Evolutionary conservation across 2,329 filamentous ascomycete genomes (phyloP), one percentile per base, ranked within the genome.

Genomic region (Aspergillus versicolor): DNA sequence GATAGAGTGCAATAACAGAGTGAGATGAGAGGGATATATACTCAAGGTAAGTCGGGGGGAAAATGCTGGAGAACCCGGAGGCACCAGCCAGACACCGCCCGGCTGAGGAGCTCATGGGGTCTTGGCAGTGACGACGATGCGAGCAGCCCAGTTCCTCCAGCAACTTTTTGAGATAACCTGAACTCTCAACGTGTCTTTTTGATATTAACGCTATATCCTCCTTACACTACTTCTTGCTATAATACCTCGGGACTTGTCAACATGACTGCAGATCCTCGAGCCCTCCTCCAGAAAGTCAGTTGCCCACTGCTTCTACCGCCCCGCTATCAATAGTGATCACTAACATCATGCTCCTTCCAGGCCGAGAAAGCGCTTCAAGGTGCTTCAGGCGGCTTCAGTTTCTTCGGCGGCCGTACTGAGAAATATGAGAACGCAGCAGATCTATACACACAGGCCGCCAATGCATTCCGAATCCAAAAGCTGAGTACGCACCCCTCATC

Each of bases 351-450:
- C 60, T 58, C 50, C 56, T 64, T 51, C 51, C 73, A 97, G 92
- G 94, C 94, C 79, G 91, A 97, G 71, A 96, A 94, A 80, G 83
- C 87, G 52, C 84, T 90, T 24, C 78, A 87, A 67, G 81, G 88
- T 65, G 92, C 93, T 41, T 81, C 85, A 19, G 81, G 89, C 27
- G 92, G 92, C 67, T 97, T 96, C 78, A 90, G 87, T 73, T 87
- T 96, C 77, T 97, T 99, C 67, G 90, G 92, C 43, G 90, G 90
- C 45, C 84, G 87, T 57, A 84, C 90, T 68, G 92, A 96, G 62
- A 97, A 97, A 76, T 92, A 90, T 71, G 90, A 95, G 77, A 86
- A 88, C 77, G 93, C 93, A 13, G 91, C 90, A 62, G 92, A 97
- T 65, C 80, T 94, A 63, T 97, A 92, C 72, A 87, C 85, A 59